Percentiles rank a stretch among this genome's conserved stretches.
Conservation (phyloP, 345 rosid species). For the Populus nigra region DNA sequence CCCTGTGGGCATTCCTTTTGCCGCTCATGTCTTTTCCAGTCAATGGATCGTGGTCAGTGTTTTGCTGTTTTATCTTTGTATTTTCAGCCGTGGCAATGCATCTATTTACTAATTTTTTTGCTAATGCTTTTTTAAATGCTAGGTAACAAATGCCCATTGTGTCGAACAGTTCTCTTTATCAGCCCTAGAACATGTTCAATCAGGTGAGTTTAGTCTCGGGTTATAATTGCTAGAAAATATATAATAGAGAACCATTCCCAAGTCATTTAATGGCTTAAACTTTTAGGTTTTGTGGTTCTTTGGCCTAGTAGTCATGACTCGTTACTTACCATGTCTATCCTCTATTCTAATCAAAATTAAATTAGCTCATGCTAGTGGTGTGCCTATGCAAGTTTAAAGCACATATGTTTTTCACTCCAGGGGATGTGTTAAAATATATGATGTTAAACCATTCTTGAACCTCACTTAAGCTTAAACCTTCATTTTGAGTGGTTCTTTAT, state of each 20-base stretch:
- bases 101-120: slow-evolving; percentile 1
- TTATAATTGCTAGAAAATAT: neutral
- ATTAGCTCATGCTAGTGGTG: neutral
- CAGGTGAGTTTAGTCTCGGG: slow-evolving; percentile 44
- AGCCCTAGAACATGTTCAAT: slow-evolving; percentile 81
- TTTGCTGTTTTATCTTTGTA: slow-evolving; percentile 11
- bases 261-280: neutral
- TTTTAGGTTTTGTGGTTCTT: neutral
- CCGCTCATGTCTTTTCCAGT: slow-evolving; percentile 80
- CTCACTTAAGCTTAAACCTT: neutral
- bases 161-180: slow-evolving; percentile 83
- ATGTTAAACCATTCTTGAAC: neutral
- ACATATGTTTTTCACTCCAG: too few relatives aligned
- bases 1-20: slow-evolving; percentile 99
- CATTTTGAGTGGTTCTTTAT: neutral
- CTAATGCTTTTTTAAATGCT: slow-evolving; percentile 21
- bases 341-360: neutral
- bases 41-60: slow-evolving; percentile 84
- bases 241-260: neutral
- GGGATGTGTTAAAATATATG: neutral
- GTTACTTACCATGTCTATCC: neutral
- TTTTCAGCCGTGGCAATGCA: slow-evolving; percentile 1
- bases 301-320: neutral
- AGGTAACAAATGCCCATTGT: slow-evolving; percentile 97
- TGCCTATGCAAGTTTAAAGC: neutral